Evolutionary conservation across 2,329 filamentous ascomycete species (phyloP).

Genomic region (Talaromyces sp.): DNA sequence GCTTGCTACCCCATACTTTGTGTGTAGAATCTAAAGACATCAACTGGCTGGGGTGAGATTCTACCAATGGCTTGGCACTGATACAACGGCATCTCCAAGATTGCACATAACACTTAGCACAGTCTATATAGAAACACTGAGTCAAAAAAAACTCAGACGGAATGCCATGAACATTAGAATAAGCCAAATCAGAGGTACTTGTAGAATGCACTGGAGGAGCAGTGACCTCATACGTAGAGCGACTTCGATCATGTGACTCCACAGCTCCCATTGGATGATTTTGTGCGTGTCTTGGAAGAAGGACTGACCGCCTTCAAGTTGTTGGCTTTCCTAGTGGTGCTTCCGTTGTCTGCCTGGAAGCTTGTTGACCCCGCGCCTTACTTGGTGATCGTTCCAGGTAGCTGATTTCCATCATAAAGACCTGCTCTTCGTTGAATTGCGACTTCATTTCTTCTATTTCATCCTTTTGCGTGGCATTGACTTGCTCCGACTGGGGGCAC

Average conservation of each 20-base stretch:
- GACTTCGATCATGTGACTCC: too few relatives aligned
- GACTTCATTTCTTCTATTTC: not conserved
- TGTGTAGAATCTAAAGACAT: not conserved
- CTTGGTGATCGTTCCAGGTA: not conserved
- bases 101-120: too few relatives aligned
- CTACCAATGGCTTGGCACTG: not conserved
- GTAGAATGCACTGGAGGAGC: too few relatives aligned
- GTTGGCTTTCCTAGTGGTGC: conserved; percentile 1
- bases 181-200: too few relatives aligned
- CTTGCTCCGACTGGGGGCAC: conserved; percentile 8
- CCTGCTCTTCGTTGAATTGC: not conserved
- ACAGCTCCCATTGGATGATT: too few relatives aligned
- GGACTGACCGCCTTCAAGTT: conserved; percentile 9
- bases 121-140: too few relatives aligned
- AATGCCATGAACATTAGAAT: too few relatives aligned
- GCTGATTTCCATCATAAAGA: not conserved
- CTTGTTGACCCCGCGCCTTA: conserved; percentile 13
- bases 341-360: conserved; percentile 11
- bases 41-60: not conserved
- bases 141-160: too few relatives aligned
- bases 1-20: not conserved
- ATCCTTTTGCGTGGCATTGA: conserved; percentile 5
- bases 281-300: too few relatives aligned
- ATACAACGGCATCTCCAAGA: too few relatives aligned
- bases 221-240: too few relatives aligned